Percentiles rank a stretch among this genome's conserved stretches.
Evolutionary conservation across 202 grass and related monocot species (phyloP).

Genomic region (Setaria viridis): DNA sequence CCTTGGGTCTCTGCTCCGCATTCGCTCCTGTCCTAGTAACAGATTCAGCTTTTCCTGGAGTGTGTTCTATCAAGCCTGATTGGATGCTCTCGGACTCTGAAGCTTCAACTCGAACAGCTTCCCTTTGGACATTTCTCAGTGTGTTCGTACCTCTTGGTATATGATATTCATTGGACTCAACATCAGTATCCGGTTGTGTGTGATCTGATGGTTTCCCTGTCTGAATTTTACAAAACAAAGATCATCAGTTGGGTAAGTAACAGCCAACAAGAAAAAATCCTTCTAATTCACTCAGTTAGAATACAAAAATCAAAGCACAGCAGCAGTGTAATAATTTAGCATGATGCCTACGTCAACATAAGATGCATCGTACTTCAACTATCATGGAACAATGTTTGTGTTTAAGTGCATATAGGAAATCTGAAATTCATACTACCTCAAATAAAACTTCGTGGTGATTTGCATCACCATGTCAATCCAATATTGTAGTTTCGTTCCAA

Average conservation of each 20-base stretch:
- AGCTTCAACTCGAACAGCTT: conserved; percentile 33
- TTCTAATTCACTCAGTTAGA: conserved; percentile 24
- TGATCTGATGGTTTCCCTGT: conserved; percentile 34
- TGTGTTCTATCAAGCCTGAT: conserved; percentile 6
- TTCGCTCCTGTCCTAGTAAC: conserved; percentile 32
- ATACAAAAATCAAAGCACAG: not conserved
- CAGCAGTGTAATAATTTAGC: conserved; percentile 3
- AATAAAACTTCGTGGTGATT: conserved; percentile 4
- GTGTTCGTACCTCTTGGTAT: not conserved
- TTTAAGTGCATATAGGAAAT: not conserved
- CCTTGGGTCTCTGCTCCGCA: conserved; percentile 41
- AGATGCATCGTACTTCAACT: conserved; percentile 7
- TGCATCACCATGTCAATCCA: conserved; percentile 17
- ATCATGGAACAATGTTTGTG: not conserved
- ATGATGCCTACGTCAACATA: not conserved
- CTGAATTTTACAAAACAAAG: conserved; percentile 49
- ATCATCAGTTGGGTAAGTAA: conserved; percentile 22
- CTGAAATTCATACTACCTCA: not conserved
- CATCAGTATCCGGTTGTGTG: conserved; percentile 31
- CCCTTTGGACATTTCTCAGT: conserved; percentile 7
- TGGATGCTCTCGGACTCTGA: conserved; percentile 14
- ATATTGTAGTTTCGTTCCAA: not conserved
- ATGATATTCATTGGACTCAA: not conserved
- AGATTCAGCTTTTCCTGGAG: conserved; percentile 25
- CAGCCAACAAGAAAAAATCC: not conserved